These are phyloP conservation scores for Apophysomyces ossiformis DNA, from an alignment of 371 early-diverging fungal species.

Conservation along the genomic window DNA sequence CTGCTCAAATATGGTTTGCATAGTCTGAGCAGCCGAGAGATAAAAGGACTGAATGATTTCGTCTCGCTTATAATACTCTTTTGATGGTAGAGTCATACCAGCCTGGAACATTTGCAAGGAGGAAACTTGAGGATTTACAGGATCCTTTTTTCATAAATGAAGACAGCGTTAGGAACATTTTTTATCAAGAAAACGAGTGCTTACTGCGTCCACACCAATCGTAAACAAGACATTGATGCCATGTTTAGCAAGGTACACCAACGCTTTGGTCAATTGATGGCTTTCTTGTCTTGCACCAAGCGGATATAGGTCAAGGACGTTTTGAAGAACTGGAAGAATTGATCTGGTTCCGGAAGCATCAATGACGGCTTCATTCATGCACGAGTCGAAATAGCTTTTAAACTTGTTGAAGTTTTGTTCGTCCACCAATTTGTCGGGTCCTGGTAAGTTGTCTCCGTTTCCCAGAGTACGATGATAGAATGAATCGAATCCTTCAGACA, in stretches of 20 bases:
- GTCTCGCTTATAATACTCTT: constrained; percentile 58
- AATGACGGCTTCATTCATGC: constrained; percentile 61
- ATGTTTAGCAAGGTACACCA: constrained; percentile 17
- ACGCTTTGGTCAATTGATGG: constrained; percentile 18
- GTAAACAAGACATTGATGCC: constrained; percentile 33
- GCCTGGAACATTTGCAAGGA: constrained; percentile 49
- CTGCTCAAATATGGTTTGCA: constrained; percentile 23
- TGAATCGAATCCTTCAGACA: constrained; percentile 45
- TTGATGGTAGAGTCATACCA: constrained; percentile 62
- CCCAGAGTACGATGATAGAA: constrained; percentile 26
- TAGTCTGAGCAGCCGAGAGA: constrained; percentile 35
- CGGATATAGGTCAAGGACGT: constrained; percentile 31
- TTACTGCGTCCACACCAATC: constrained; percentile 32
- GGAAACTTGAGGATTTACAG: constrained; percentile 49
- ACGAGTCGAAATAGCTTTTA: constrained; percentile 52
- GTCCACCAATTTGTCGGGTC: constrained; percentile 43
- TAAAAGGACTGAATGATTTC: constrained; percentile 33
- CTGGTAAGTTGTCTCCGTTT: constrained; percentile 22
- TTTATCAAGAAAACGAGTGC: background rate
- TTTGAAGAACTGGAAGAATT: constrained; percentile 43
- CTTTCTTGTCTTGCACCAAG: background rate
- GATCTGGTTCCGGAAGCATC: constrained; percentile 52
- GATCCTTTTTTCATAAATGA: constrained; percentile 28
- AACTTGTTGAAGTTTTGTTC: constrained; percentile 57
- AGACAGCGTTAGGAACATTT: background rate